phyloP scores from a whole-genome alignment of 352 stramenopile genomes.

The Blastocystis sp. region DNA sequence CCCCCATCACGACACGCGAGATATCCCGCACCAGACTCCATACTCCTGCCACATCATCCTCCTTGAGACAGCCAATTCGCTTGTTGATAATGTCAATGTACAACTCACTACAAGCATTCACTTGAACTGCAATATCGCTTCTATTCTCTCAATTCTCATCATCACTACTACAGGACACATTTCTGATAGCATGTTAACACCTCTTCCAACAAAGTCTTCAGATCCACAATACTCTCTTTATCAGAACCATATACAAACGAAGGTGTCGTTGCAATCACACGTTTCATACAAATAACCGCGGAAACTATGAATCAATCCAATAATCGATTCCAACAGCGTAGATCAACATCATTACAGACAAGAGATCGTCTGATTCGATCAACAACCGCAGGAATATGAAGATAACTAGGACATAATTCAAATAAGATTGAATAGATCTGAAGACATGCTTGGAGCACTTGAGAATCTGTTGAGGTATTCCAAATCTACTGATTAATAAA shows the following conservation, averaged over 20 bases:
- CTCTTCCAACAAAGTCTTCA: constrained; percentile 45
- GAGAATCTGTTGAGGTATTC: constrained; percentile 54
- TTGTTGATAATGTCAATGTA: constrained; percentile 56
- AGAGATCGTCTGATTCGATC: constrained; percentile 45
- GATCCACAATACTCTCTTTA: constrained; percentile 8
- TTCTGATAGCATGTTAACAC: constrained; percentile 63
- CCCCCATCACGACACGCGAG: constrained; percentile 55
- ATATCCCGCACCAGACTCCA: constrained; percentile 55
- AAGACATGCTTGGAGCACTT: constrained; percentile 46
- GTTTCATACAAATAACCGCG: constrained; percentile 54
- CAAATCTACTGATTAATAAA: constrained; percentile 24
- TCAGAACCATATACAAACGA: constrained; percentile 19
- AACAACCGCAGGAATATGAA: constrained; percentile 58
- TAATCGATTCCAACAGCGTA: background rate
- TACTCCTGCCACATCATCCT: background rate
- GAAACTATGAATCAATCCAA: background rate
- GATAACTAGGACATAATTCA: constrained; percentile 43
- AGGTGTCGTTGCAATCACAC: constrained; percentile 20
- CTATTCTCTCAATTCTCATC: background rate
- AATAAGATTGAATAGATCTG: constrained; percentile 64
- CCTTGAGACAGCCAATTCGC: background rate
- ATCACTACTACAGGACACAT: background rate
- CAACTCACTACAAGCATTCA: constrained; percentile 55
- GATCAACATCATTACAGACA: constrained; percentile 2
- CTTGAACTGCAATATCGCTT: constrained; percentile 37